phyloP scores from a whole-genome alignment of 441 rosid species.

The Euphorbia celastroides region DNA sequence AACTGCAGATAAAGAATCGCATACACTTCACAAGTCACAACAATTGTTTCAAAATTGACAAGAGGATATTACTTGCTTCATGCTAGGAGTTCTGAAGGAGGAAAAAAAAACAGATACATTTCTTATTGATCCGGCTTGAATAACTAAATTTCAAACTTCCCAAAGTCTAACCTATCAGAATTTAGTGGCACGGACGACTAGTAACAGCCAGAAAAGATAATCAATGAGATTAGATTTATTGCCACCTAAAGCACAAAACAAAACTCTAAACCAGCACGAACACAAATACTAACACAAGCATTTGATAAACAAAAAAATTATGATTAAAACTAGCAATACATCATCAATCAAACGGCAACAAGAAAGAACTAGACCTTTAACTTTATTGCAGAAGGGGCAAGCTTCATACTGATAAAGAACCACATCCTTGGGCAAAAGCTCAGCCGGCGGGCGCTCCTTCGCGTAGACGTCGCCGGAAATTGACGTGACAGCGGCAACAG shows the following conservation, averaged over 20 bases:
- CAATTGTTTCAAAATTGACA: not conserved
- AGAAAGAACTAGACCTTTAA: conserved; percentile 37
- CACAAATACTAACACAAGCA: not conserved
- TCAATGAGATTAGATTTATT: not conserved
- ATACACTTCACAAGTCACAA: not conserved
- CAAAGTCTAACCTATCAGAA: not conserved
- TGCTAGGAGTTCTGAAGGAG: not conserved
- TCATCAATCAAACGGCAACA: not conserved
- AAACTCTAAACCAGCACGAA: not conserved
- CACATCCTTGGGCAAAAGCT: conserved; percentile 51
- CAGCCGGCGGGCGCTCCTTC: conserved; percentile 33
- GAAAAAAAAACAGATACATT: not conserved
- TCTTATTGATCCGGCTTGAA: not conserved
- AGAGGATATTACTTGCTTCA: not conserved
- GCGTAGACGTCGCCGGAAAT: conserved; percentile 47
- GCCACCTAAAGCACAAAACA: not conserved
- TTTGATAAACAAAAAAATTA: not conserved
- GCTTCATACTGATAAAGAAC: conserved; percentile 85
- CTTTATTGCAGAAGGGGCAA: no score
- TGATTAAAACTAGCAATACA: not conserved
- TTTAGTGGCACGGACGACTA: not conserved
- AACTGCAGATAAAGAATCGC: not conserved
- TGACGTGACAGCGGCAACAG: conserved; percentile 50
- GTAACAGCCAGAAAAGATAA: not conserved
- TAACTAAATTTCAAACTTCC: not conserved